phyloP scores from a whole-genome alignment of 2,329 filamentous ascomycete genomes.

The Fusarium oxysporum region DNA sequence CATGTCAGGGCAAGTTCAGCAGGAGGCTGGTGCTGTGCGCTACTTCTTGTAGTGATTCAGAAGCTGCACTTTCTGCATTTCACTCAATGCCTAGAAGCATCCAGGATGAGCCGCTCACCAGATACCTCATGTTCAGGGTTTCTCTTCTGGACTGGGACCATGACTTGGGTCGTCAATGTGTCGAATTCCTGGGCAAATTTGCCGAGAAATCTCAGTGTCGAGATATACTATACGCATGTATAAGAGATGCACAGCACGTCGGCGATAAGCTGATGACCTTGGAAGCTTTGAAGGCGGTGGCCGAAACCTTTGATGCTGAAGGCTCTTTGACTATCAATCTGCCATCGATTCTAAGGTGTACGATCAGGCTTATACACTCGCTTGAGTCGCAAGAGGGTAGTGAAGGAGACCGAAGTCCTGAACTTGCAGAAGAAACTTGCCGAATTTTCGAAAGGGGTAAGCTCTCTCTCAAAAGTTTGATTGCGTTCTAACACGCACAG shows the following conservation, averaged over 20 bases:
- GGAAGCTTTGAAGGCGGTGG: conserved; percentile 51
- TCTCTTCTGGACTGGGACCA: conserved; percentile 70
- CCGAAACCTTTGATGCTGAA: conserved; percentile 42
- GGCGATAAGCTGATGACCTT: conserved; percentile 70
- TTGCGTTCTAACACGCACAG: conserved; percentile 34
- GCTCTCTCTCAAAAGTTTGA: conserved; percentile 9
- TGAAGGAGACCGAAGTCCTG: neutral
- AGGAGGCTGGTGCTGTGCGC: conserved; percentile 82
- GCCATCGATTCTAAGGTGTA: conserved; percentile 59
- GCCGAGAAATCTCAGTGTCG: conserved; percentile 60
- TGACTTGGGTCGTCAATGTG: conserved; percentile 70
- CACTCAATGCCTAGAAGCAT: conserved; percentile 67
- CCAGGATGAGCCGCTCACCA: conserved; percentile 72
- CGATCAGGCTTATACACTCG: conserved; percentile 62
- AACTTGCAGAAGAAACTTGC: conserved; percentile 63
- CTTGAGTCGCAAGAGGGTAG: conserved; percentile 52
- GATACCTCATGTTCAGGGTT: conserved; percentile 81
- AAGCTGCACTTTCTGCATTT: conserved; percentile 55
- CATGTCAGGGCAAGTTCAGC: conserved; percentile 74
- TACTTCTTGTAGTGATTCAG: conserved; percentile 58
- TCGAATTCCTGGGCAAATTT: conserved; percentile 68
- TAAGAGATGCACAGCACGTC: conserved; percentile 77
- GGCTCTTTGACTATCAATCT: conserved; percentile 45
- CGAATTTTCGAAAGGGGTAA: conserved; percentile 59
- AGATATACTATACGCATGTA: conserved; percentile 81